Evolutionary conservation across 768 basidiomycete species (phyloP), one percentile per base, ranked within the genome.

Genomic region (Tephrocybe sp.): DNA sequence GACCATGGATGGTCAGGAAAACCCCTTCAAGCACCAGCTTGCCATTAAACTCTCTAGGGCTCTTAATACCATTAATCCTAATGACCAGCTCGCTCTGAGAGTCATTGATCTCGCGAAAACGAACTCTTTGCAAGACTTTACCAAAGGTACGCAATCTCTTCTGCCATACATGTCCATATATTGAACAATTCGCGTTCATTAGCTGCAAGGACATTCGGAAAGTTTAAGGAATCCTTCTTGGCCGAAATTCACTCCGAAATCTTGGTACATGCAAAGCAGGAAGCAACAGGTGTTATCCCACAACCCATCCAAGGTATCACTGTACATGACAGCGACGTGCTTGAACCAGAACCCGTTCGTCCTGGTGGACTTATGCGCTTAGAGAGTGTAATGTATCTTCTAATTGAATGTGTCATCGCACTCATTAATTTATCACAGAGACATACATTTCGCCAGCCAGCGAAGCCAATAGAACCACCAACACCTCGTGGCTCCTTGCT

Each of bases 171-270:
- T 17, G n/a, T 48, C 35, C 36, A 12, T 16, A 23, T 16, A 38
- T 53, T 47, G 38, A 54, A 48, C 33, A 12, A 31, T 45, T 20
- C 9, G 26, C 26, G 26, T 26, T 7, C 39, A 19, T 55, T 58
- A 85, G 90, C 91, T 58, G 87, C 88, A 31, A 80, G 76, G 55
- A 72, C 85, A 30, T 95, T 97, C 72, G 92, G 91, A 65, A 89
- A 89, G 74, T 94, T 95, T 63, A 77, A 85, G 62, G 81, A 84
- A 62, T 80, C 84, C 32, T 89, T 90, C 61, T 74, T 95, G 47
- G 72, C 79, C 36, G 88, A 92, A 56, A 68, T 95, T 7, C 89
- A 92, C 72, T 75, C 79, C 61, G 87, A 93, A 65, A 88, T 92
- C 55, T 71, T 83, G 63, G 79, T 81, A 55, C 87, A 89, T 72